A percentile compares a stretch with the other conserved stretches of the same genome.
Evolutionary conservation across 257 asterid genomes (phyloP).

Genomic region (Salvia rosmarinus): DNA sequence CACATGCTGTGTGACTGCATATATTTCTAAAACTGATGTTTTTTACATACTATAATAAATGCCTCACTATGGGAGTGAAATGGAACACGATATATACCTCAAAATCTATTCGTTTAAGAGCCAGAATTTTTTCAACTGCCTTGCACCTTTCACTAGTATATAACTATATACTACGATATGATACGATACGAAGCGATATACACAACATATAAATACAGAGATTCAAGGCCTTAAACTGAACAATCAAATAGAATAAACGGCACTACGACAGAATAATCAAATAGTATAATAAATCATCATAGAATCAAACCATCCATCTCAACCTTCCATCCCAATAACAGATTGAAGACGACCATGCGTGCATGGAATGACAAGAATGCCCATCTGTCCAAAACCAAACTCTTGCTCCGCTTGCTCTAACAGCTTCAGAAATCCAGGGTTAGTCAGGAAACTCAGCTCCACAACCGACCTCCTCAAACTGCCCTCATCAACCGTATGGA

Average conservation of each 20-base stretch:
- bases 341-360: slow-evolving; percentile 44
- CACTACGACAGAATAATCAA: neutral
- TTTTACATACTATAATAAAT: no score
- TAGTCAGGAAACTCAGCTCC: slow-evolving; percentile 37
- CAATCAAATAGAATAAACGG: neutral
- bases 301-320: neutral
- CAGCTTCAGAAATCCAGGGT: slow-evolving; percentile 46
- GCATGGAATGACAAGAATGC: slow-evolving; percentile 54
- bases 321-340: slow-evolving; percentile 19
- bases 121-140: no score
- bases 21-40: no score
- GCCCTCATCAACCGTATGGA: slow-evolving; percentile 46
- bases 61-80: no score
- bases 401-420: slow-evolving; percentile 51
- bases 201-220: no score
- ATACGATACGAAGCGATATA: no score
- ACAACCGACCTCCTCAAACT: slow-evolving; percentile 39
- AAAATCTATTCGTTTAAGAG: no score
- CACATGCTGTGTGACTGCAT: no score
- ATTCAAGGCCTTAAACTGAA: neutral
- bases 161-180: no score
- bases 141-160: no score
- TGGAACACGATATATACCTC: no score
- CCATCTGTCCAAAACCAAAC: slow-evolving; percentile 47
- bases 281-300: neutral